phyloP scores from a whole-genome alignment of 2,329 filamentous ascomycete genomes.

The Amauroascus niger region DNA sequence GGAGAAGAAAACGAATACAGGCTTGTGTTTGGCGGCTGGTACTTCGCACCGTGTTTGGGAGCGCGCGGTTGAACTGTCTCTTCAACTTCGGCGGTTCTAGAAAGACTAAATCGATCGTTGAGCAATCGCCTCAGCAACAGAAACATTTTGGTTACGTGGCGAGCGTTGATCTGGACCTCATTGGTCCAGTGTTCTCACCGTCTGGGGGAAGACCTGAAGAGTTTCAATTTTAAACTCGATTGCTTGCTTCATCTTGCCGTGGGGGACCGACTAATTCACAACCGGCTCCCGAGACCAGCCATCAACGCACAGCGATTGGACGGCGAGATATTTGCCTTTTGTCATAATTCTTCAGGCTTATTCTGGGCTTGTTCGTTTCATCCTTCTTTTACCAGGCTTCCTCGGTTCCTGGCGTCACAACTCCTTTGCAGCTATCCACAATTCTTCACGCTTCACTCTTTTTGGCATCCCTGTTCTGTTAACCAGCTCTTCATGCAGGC shows the following conservation, averaged over 20 bases:
- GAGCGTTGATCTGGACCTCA: neutral
- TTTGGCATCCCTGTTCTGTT: neutral
- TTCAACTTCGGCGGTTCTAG: conserved; percentile 1
- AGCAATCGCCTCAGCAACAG: conserved; percentile 8
- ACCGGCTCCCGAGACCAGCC: neutral
- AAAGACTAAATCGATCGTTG: neutral
- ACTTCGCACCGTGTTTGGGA: neutral
- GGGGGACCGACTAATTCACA: conserved; percentile 5
- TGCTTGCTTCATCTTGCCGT: neutral
- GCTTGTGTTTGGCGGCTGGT: neutral
- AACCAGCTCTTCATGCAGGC: conserved; percentile 7
- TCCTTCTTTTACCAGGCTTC: neutral
- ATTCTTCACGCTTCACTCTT: conserved; percentile 8
- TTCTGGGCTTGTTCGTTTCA: neutral
- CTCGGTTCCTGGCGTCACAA: neutral
- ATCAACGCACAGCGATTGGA: neutral
- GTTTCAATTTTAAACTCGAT: neutral
- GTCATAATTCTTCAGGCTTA: conserved; percentile 7
- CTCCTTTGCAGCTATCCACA: neutral
- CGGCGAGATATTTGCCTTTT: neutral
- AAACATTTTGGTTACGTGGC: neutral
- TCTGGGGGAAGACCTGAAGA: neutral
- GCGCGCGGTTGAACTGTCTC: conserved; percentile 7
- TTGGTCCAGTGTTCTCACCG: neutral
- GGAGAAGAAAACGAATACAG: neutral